These are phyloP conservation scores for Tolypocladium cylindrosporum DNA, from an alignment of 2,329 filamentous ascomycete species.

Conservation along the genomic window DNA sequence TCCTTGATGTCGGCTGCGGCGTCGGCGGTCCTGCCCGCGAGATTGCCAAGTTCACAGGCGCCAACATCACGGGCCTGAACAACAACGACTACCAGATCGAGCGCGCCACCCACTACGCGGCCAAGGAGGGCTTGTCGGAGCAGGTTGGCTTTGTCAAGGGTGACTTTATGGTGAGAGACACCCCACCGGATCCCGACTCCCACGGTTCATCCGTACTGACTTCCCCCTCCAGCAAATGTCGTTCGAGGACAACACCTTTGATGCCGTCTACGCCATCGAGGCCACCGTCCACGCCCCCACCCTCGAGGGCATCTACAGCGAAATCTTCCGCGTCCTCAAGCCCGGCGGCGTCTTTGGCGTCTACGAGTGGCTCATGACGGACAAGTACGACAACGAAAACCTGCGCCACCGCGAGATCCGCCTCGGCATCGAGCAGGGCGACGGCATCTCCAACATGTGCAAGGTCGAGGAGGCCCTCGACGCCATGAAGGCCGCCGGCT, in stretches of 20 bases:
- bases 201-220: neutral
- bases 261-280: slow-evolving; percentile 94
- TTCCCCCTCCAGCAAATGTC: slow-evolving; percentile 54
- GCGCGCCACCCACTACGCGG: slow-evolving; percentile 76
- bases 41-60: slow-evolving; percentile 91
- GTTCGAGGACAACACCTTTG: slow-evolving; percentile 85
- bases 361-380: slow-evolving; percentile 99
- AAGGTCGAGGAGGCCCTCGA: slow-evolving; percentile 68
- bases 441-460: slow-evolving; percentile 98
- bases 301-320: slow-evolving; percentile 82
- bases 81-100: slow-evolving; percentile 99
- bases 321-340: slow-evolving; percentile 93
- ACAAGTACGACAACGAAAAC: slow-evolving; percentile 85
- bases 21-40: slow-evolving; percentile 91
- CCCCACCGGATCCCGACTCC: too few relatives aligned
- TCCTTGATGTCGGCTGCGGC: slow-evolving; percentile 93
- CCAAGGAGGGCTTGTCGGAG: slow-evolving; percentile 67
- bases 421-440: slow-evolving; percentile 87
- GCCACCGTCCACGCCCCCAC: slow-evolving; percentile 91
- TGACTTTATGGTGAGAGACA: slow-evolving; percentile 72
- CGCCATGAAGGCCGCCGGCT: slow-evolving; percentile 81
- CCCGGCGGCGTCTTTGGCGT: slow-evolving; percentile 93
- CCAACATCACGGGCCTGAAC: slow-evolving; percentile 85
- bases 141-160: slow-evolving; percentile 87
- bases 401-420: slow-evolving; percentile 80